Conservation (phyloP, 2,329 filamentous ascomycete genomes). For the Aspergillus hortae region DNA sequence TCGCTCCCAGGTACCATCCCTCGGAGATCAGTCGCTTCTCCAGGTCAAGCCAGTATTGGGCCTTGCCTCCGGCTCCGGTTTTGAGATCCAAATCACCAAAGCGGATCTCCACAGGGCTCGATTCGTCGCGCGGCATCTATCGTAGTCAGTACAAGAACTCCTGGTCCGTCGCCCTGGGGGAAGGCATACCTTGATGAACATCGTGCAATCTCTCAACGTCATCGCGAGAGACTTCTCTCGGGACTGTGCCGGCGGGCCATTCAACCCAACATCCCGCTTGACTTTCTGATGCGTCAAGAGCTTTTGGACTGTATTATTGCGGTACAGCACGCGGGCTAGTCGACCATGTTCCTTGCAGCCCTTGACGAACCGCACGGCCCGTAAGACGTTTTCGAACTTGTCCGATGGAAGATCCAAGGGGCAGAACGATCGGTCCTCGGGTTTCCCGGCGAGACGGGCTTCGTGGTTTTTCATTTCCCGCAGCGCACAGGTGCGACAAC, state of each 20-base stretch:
- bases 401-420: slow-evolving; percentile 61
- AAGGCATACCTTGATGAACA: slow-evolving; percentile 60
- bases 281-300: slow-evolving; percentile 32
- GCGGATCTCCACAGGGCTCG: slow-evolving; percentile 43
- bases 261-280: slow-evolving; percentile 33
- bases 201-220: slow-evolving; percentile 76
- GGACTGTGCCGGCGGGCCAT: slow-evolving; percentile 33
- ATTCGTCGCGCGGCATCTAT: slow-evolving; percentile 34
- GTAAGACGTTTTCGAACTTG: slow-evolving; percentile 41
- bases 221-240: slow-evolving; percentile 64
- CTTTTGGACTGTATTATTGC: slow-evolving; percentile 32
- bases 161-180: not conserved
- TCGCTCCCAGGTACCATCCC: slow-evolving; percentile 61
- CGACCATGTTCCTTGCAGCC: slow-evolving; percentile 35
- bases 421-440: slow-evolving; percentile 51
- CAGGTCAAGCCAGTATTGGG: slow-evolving; percentile 63
- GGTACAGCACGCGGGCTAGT: slow-evolving; percentile 33
- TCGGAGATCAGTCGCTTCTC: slow-evolving; percentile 62
- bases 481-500: slow-evolving; percentile 73
- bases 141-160: not conserved
- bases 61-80: slow-evolving; percentile 60
- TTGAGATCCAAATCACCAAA: slow-evolving; percentile 78
- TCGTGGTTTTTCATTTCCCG: slow-evolving; percentile 47
- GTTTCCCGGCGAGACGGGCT: slow-evolving; percentile 23
- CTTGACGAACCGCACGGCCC: slow-evolving; percentile 38